Conservation (phyloP, 1,284 basidiomycete species). For the Athelia sp. region DNA sequence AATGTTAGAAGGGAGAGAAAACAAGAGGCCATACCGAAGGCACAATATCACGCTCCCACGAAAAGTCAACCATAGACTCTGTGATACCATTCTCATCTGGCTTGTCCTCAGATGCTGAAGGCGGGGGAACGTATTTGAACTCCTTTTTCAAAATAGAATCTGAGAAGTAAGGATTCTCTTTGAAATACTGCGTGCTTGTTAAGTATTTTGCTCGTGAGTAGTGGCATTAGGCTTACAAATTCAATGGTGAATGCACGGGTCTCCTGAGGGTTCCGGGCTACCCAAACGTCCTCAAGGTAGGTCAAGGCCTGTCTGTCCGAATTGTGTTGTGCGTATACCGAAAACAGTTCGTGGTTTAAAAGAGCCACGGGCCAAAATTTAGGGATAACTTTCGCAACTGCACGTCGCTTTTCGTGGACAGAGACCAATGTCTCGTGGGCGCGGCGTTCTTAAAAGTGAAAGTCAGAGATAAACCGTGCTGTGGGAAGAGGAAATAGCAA, state of each 20-base stretch:
- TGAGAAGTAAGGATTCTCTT: constrained; percentile 76
- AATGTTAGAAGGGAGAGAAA: neutral
- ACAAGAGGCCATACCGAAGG: constrained; percentile 48
- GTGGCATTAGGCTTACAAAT: constrained; percentile 53
- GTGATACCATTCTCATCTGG: constrained; percentile 71
- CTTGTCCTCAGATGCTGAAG: constrained; percentile 46
- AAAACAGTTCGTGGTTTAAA: constrained; percentile 60
- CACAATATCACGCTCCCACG: constrained; percentile 69
- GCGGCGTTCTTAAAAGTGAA: constrained; percentile 48
- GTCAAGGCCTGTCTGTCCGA: constrained; percentile 69
- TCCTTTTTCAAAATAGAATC: constrained; percentile 74
- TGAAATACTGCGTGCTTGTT: constrained; percentile 55
- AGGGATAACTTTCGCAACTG: constrained; percentile 55
- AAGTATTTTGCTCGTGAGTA: neutral
- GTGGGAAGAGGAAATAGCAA: constrained; percentile 18
- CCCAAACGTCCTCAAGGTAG: constrained; percentile 78
- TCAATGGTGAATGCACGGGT: constrained; percentile 72
- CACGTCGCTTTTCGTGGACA: constrained; percentile 65
- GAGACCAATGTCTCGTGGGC: constrained; percentile 51
- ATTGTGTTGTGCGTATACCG: constrained; percentile 59
- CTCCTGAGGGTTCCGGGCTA: constrained; percentile 60
- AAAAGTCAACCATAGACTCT: constrained; percentile 69
- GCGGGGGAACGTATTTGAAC: constrained; percentile 63
- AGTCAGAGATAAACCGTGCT: constrained; percentile 5
- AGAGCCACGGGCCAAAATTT: constrained; percentile 80